Evolutionary conservation across 805 yeast species (phyloP), one percentile per base, ranked within the genome.

Genomic region (Kuraishia floccosa): DNA sequence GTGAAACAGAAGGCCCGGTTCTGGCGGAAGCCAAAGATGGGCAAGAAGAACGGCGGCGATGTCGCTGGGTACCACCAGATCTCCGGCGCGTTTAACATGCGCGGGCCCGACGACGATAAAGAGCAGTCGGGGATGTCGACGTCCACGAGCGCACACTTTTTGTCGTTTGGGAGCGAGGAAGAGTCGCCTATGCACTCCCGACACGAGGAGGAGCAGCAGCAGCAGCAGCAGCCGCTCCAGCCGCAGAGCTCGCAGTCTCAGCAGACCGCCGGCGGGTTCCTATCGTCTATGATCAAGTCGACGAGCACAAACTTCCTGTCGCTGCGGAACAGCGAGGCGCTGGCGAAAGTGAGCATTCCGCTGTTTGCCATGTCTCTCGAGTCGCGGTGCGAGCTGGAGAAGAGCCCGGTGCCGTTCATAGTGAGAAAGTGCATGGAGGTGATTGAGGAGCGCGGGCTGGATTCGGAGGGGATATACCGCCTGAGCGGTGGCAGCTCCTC

Each of bases 401-500:
- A 67, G 11, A 60, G 68, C 19, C 40, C 49, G 8, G 65, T 84
- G 8, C 98, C 98, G 9, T 54, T 71, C 40, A 68, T 91, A 18
- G 67, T 91, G 8, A 60, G 76, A 9, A 63, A 72, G 35, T 84
- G 96, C 54, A 55, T 86, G 5, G 59, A 63, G 16, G 91, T 79
- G 42, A 85, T 91, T 32, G 96, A 89, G 55, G 47, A 49, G 5
- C 62, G 84, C 35, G 95, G 94, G 4, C 53, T 87, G 41, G 73
- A 67, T 24, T 58, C 65, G 38, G 97, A 87, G 53, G 98, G 98
- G 6, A 68, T 91, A 22, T 91, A 91, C 57, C 65, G 98, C 41
- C 78, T 87, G 41, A 79, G 93, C 28, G 98, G 95, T 1, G 81
- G 84, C 4, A 68, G 76, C 38, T 67, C 84, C 6, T 78, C 80